A percentile compares a stretch with the other conserved stretches of the same genome.
Conservation (phyloP, 1,284 basidiomycete species). For the Filobasidium uniguttulatum region DNA sequence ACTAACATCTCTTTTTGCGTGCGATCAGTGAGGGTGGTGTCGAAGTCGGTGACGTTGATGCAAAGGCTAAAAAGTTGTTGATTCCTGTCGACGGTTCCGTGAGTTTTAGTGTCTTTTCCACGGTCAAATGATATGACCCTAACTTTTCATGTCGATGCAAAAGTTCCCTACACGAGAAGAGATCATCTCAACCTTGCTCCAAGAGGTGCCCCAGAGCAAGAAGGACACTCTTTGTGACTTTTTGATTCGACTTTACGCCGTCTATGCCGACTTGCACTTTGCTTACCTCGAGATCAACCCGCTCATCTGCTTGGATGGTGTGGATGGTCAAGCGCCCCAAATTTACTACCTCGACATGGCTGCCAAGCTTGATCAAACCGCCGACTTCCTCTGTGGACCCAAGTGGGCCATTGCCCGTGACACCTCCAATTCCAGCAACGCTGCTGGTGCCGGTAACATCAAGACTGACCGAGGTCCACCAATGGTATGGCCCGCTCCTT, state of each 20-base stretch:
- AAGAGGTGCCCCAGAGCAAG: conserved; percentile 61
- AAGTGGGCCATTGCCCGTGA: conserved; percentile 99
- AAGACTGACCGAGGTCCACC: conserved; percentile 88
- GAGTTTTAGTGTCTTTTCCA: conserved; percentile 5
- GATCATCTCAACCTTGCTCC: conserved; percentile 62
- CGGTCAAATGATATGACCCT: neutral
- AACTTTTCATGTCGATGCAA: neutral
- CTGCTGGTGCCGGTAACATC: conserved; percentile 41
- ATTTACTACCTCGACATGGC: conserved; percentile 99
- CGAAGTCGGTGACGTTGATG: conserved; percentile 95
- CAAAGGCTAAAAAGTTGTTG: conserved; percentile 84
- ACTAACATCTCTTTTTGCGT: too few relatives aligned
- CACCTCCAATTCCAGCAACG: conserved; percentile 44
- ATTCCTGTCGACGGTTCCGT: conserved; percentile 55
- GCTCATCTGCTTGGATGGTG: conserved; percentile 80
- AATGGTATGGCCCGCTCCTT: conserved; percentile 94
- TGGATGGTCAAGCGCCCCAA: conserved; percentile 54
- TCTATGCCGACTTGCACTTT: conserved; percentile 91
- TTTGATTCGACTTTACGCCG: conserved; percentile 84
- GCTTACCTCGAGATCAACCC: conserved; percentile 99
- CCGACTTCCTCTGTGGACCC: conserved; percentile 93
- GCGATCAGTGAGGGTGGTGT: conserved; percentile 92
- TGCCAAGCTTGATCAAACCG: conserved; percentile 93
- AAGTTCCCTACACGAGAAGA: conserved; percentile 64
- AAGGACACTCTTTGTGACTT: conserved; percentile 85